A percentile compares a stretch with the other conserved stretches of the same genome.
These are phyloP conservation scores for Hypoxylon fragiforme DNA, from an alignment of 495 filamentous ascomycete genomes.

Conservation along the genomic window DNA sequence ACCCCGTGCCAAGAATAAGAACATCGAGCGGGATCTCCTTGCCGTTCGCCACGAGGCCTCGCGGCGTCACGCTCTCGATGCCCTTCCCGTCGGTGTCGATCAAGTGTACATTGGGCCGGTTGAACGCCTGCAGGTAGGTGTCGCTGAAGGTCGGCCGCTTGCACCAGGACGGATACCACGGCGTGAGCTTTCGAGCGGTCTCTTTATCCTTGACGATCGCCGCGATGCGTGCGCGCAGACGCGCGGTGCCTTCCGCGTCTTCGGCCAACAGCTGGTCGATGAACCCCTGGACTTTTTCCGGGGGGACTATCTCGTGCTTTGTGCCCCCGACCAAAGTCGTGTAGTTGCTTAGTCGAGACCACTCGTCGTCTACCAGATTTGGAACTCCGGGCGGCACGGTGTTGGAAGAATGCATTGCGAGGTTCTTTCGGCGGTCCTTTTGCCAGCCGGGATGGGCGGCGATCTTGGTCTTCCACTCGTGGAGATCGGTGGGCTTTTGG, in stretches of 20 bases:
- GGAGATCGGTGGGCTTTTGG: slow-evolving; percentile 52
- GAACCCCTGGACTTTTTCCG: slow-evolving; percentile 42
- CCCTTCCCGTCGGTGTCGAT: slow-evolving; percentile 60
- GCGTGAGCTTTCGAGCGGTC: slow-evolving; percentile 47
- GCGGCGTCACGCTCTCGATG: slow-evolving; percentile 42
- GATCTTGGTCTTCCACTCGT: slow-evolving; percentile 48
- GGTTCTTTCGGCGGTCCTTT: slow-evolving; percentile 42
- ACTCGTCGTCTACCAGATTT: slow-evolving; percentile 47
- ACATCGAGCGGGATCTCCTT: slow-evolving; percentile 51
- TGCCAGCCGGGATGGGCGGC: slow-evolving; percentile 51
- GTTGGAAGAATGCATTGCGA: slow-evolving; percentile 35
- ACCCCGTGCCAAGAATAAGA: slow-evolving; percentile 55
- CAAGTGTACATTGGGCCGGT: slow-evolving; percentile 50
- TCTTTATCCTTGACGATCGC: slow-evolving; percentile 48
- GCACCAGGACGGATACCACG: slow-evolving; percentile 52
- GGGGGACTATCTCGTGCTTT: slow-evolving; percentile 24
- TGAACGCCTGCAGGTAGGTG: slow-evolving; percentile 50
- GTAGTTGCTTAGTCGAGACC: slow-evolving; percentile 42
- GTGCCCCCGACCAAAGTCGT: slow-evolving; percentile 39
- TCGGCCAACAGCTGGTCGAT: slow-evolving; percentile 36
- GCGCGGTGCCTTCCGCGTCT: slow-evolving; percentile 32
- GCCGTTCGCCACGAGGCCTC: slow-evolving; percentile 44
- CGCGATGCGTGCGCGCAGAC: slow-evolving; percentile 43
- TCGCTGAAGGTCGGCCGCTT: slow-evolving; percentile 54
- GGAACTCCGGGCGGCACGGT: slow-evolving; percentile 29